These are phyloP conservation scores for Erodium trifolium DNA, from an alignment of 441 rosid genomes.

Conservation along the genomic window DNA sequence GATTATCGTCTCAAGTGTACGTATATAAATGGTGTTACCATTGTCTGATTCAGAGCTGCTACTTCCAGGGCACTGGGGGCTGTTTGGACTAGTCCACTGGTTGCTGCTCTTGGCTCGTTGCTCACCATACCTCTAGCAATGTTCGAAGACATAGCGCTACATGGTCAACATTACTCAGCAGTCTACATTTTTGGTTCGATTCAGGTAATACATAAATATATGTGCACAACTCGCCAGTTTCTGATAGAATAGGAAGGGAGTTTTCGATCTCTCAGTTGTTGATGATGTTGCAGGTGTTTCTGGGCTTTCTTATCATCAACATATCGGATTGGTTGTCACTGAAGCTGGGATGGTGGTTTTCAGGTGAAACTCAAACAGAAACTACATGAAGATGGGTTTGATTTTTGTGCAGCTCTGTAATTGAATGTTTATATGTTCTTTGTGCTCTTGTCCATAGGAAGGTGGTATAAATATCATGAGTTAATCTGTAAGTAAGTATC, in stretches of 20 bases:
- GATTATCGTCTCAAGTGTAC: neutral
- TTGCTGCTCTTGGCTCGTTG: slow-evolving; percentile 27
- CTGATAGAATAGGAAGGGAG: neutral
- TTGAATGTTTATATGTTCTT: no score
- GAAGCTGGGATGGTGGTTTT: slow-evolving; percentile 13
- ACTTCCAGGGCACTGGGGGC: slow-evolving; percentile 25
- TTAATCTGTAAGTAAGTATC: no score
- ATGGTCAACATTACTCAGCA: slow-evolving; percentile 21
- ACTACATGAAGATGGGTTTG: slow-evolving; percentile 1
- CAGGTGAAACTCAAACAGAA: slow-evolving; percentile 1
- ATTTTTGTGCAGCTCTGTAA: neutral
- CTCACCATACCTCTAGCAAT: slow-evolving; percentile 28
- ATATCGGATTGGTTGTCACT: slow-evolving; percentile 19
- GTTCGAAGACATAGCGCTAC: slow-evolving; percentile 27
- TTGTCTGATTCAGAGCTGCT: neutral
- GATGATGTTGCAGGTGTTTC: slow-evolving; percentile 17
- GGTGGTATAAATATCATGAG: no score
- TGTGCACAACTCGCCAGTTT: neutral
- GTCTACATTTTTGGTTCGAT: slow-evolving; percentile 19
- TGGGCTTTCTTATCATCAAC: slow-evolving; percentile 26
- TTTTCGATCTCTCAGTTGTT: neutral
- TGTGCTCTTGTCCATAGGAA: no score
- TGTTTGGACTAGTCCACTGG: slow-evolving; percentile 31
- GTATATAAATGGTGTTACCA: no score
- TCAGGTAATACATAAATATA: slow-evolving; percentile 15